Evolutionary conservation across 2,329 filamentous ascomycete species (phyloP), one percentile per base, ranked within the genome.

Genomic region (Venturiaceae sp.): DNA sequence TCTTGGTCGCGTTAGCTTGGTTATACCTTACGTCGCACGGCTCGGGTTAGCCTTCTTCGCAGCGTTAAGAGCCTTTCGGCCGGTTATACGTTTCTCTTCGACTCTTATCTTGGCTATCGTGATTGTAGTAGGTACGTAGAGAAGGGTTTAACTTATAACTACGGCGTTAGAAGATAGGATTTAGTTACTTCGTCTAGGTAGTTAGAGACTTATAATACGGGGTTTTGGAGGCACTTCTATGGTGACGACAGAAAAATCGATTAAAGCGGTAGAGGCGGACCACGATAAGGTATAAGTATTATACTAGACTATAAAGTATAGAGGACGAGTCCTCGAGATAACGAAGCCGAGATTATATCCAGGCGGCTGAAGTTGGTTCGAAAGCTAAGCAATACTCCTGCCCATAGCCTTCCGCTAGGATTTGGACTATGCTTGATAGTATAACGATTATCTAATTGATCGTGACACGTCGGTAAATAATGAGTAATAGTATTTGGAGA

Each of bases 361-460:
- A 60, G 59, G 57, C 37, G 30, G 60, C 57, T 60, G 53, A 61
- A 56, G 60, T 56, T 61, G 60, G 61, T 62, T 62, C 33, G 54
- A 62, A 37, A 62, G 60, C 14, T 60, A 55, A 62, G 60, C 59
- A 62, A 47, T 60, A 60, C 58, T 61, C 55, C 60, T 61, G 50
- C 60, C 60, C 57, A 59, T 50, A 60, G 60, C 60, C 59, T 62
- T 60, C 59, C 59, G 44, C 60, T 61, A 61, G 60, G 60, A 57
- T 59, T 50, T 57, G 47, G 55, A 59, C 37, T 41, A 60, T 62
- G 53, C 55, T 60, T 62, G 46, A 62, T 62, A 46, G 55, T 52
- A 62, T 41, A n/a, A 60, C 50, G 41, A 60, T 60, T 30, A 59
- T 37, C 60, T 23, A 62, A 58, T 62, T 60, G 37, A 62, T 62